Base-by-base conservation (phyloP, 768 basidiomycete genomes). In the Crucibulum laeve region DNA sequence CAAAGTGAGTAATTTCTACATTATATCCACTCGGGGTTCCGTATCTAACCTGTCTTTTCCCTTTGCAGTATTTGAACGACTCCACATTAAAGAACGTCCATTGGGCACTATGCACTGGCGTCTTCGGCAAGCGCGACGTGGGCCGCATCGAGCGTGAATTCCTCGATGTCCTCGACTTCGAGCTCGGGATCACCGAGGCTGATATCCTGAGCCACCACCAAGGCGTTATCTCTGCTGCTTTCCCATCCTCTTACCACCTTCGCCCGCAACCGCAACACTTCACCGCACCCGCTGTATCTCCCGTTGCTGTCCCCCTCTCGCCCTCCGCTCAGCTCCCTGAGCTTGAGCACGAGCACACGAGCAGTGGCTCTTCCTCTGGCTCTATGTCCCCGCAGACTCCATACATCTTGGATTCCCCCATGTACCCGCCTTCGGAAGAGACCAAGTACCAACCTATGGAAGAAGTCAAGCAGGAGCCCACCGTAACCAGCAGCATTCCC, bases 11-110 rank as follows among this genome's bases (percentile, higher is more conserved):
- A 41, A 44, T 30, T 47, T 48, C 51, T 42, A 32, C 25, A 40
- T 39, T 42, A 42, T 45, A 15, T 14, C 44, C 18, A 36, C 34
- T 23, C 33, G 44, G 50, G 25, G 28, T 33, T 26, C 45, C 41
- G 36, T 32, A 35, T 33, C 50, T 53, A 19, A 52, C 46, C 44
- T 40, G 40, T 40, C 39, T 33, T 53, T 18, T 49, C 38, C 25
- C 8, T 46, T 39, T 41, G 30, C 47, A 88, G 80, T 92, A 92
- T 58, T 68, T 86, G 25, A 91, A 93, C 60, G 91, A 94, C 60
- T 90, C 86, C 13, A 89, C 87, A 21, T 75, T 91, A 13, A 93
- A 93, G 74, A 93, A 93, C 65, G 74, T 87, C 39, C 90, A 93
- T 61, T 93, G 90, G 90, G 84, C 86, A 6, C 69, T 85, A n/a